A percentile compares a stretch with the other conserved stretches of the same genome.
phyloP scores from a whole-genome alignment of 1,139 yeast species.

The Debaryomycetaceae sp. region DNA sequence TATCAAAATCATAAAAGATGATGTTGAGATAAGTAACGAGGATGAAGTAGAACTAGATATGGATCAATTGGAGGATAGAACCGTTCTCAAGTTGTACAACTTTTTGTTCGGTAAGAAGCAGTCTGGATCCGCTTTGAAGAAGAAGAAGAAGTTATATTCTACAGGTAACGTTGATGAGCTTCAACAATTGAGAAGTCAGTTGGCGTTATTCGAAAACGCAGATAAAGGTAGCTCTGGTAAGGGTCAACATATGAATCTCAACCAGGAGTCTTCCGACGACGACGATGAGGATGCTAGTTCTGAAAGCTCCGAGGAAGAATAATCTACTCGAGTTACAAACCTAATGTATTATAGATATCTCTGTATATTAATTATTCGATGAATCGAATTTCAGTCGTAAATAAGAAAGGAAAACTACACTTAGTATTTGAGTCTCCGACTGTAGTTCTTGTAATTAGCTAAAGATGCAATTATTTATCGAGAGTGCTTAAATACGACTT shows the following conservation, averaged over 20 bases:
- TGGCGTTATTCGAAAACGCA: slow-evolving; percentile 69
- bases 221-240: slow-evolving; percentile 19
- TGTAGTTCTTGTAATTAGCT: too few relatives aligned
- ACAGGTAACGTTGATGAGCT: slow-evolving; percentile 76
- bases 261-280: slow-evolving; percentile 46
- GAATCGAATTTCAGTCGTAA: neutral
- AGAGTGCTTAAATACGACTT: too few relatives aligned
- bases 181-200: slow-evolving; percentile 77
- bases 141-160: slow-evolving; percentile 55
- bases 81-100: slow-evolving; percentile 79
- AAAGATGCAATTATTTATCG: too few relatives aligned
- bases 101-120: slow-evolving; percentile 63
- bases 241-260: slow-evolving; percentile 25
- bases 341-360: neutral
- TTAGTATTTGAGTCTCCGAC: too few relatives aligned
- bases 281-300: slow-evolving; percentile 48
- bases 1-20: slow-evolving; percentile 80
- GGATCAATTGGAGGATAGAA: slow-evolving; percentile 85
- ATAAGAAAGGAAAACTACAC: neutral
- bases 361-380: neutral
- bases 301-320: slow-evolving; percentile 68
- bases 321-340: slow-evolving; percentile 5
- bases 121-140: slow-evolving; percentile 34
- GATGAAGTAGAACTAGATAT: slow-evolving; percentile 90
- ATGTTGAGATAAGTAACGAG: slow-evolving; percentile 75